Base-by-base conservation (phyloP, 352 stramenopile genomes). In the Globisporangium perplexum region DNA sequence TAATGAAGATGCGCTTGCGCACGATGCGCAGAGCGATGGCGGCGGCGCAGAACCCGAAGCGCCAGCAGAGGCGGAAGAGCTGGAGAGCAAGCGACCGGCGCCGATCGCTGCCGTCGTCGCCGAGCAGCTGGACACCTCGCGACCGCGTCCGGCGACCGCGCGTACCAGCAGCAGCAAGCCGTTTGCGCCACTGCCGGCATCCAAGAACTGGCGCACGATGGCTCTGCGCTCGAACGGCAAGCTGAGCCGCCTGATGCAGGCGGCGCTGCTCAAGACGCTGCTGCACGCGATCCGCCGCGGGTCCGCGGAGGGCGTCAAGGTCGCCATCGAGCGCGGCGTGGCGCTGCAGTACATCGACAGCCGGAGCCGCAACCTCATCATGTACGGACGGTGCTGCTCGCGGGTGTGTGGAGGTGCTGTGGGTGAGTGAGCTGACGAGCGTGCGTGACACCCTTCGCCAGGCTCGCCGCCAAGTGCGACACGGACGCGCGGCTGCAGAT, bases 271-370 rank as follows among this genome's bases (percentile, higher is more conserved):
- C 36, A 90, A 95, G 64, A 93, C 83, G 39, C 62, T 95, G 52
- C 68, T 95, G 20, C 83, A 95, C 52, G 83, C 84, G 12, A 81
- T 95, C 50, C 81, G 82, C 6, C 68, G 66, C 24, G 84, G 84
- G 1, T 92, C 83, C 0, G 79, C 88, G 6, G 84, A 95, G 48
- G 84, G 84, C 11, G 82, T 93, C 28, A 86, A 85, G 43, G 74
- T 95, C 31, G 81, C 84, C 11, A 95, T 95, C 51, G 84, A 95
- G 53, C 82, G 84, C 43, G 78, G 82, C 28, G 84, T 95, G 42
- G 53, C 79, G 28, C 66, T 90, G 26, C 74, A 82, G 23, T 90
- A 92, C 61, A 59, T 92, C 33, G 84, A 95, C 66, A 84, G 62
- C 47, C 72, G 77, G 3, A 71, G 81, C 43, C 80, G 82, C 50